phyloP scores from a whole-genome alignment of 352 stramenopile species.

The Halophytophthora polymorphica region DNA sequence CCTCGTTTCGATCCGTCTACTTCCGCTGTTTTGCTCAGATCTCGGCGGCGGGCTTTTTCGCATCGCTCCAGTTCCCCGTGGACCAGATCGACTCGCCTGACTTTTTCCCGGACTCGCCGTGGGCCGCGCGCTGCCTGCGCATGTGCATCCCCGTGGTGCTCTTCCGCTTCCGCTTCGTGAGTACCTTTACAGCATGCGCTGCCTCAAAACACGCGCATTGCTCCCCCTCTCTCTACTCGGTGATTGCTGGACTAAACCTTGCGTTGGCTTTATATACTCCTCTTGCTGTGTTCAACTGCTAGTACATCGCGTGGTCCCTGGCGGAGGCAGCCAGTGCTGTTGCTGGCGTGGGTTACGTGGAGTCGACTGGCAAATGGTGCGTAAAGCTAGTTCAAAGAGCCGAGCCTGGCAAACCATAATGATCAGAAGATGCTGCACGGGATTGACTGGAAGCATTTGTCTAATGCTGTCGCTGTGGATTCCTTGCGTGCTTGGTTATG shows the following conservation, averaged over 20 bases:
- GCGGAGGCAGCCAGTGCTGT: constrained; percentile 69
- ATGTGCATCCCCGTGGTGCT: constrained; percentile 79
- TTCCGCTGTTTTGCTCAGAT: constrained; percentile 26
- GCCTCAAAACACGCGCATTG: too few relatives aligned
- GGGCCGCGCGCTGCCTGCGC: constrained; percentile 55
- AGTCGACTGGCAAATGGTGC: constrained; percentile 73
- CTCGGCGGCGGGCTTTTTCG: constrained; percentile 65
- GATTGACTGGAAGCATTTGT: not conserved
- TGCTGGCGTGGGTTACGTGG: constrained; percentile 77
- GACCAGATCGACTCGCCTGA: constrained; percentile 74
- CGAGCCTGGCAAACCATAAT: not conserved
- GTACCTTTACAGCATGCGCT: constrained; percentile 7
- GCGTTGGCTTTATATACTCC: not conserved
- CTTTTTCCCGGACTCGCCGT: constrained; percentile 62
- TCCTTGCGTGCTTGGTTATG: not conserved
- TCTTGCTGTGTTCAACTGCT: constrained; percentile 4
- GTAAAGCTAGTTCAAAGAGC: not conserved
- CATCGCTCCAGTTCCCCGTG: constrained; percentile 74
- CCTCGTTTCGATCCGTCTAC: not conserved
- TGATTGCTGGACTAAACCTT: not conserved
- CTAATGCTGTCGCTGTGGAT: not conserved
- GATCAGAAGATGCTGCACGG: too few relatives aligned
- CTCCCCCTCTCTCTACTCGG: not conserved
- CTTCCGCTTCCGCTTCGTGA: constrained; percentile 84
- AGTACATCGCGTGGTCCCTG: constrained; percentile 89